Evolutionary conservation across 371 early-diverging fungal genomes (phyloP).

Genomic region (Mucor irregularis): DNA sequence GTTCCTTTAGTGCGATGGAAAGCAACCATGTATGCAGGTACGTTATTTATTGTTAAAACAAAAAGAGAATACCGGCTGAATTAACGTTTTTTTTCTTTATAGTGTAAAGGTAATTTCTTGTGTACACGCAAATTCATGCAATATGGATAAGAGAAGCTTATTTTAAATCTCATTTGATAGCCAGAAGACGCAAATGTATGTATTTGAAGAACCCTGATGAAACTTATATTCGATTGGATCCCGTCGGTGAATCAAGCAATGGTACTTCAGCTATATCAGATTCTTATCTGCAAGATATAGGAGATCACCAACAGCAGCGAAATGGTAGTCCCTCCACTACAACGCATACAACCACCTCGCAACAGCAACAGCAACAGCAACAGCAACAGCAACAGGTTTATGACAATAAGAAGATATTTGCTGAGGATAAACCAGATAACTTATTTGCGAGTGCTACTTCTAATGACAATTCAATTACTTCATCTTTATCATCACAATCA

Average conservation of each 20-base stretch:
- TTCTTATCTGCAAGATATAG: conserved; percentile 28
- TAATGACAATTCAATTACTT: not conserved
- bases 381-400: not conserved
- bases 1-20: conserved; percentile 46
- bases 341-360: not conserved
- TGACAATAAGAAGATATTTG: conserved; percentile 20
- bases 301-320: conserved; percentile 15
- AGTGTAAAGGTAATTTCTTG: conserved; percentile 50
- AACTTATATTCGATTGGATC: conserved; percentile 47
- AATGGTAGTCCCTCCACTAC: not conserved
- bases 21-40: conserved; percentile 60
- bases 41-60: conserved; percentile 2
- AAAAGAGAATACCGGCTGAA: not conserved
- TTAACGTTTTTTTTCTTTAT: conserved; percentile 5
- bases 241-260: conserved; percentile 18
- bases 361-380: not conserved
- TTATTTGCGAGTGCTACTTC: conserved; percentile 28
- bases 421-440: conserved; percentile 24
- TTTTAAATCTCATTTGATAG: conserved; percentile 17
- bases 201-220: conserved; percentile 51
- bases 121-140: too few relatives aligned
- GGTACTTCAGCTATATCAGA: conserved; percentile 14
- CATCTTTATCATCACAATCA: not conserved
- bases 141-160: not conserved
- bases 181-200: conserved; percentile 47